Percentiles rank a stretch among this genome's conserved stretches.
phyloP scores from a whole-genome alignment of 2,329 filamentous ascomycete species.

The Colletotrichum musae region DNA sequence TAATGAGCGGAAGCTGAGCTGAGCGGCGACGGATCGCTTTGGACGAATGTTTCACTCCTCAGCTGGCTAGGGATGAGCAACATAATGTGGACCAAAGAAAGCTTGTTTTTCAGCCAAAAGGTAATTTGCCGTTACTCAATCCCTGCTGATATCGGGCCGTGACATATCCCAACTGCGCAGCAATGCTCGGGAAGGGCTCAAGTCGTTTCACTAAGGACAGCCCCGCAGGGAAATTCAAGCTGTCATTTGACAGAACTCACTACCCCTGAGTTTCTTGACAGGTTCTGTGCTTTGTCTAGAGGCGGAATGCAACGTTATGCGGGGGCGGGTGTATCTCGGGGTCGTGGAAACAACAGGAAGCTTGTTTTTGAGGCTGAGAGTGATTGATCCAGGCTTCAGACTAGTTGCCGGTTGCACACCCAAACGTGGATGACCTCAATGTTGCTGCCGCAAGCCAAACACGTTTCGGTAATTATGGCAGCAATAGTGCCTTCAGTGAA shows the following conservation, averaged over 20 bases:
- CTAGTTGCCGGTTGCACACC: constrained; percentile 1
- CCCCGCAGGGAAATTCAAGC: constrained; percentile 6
- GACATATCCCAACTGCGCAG: neutral
- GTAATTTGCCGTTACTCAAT: constrained; percentile 28
- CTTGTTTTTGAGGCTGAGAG: constrained; percentile 2
- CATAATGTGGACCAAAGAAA: constrained; percentile 18
- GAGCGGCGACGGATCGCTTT: neutral
- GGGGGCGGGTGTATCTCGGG: constrained; percentile 17
- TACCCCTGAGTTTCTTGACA: neutral
- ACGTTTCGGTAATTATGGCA: no score
- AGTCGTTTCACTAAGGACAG: constrained; percentile 1
- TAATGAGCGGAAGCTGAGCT: constrained; percentile 7
- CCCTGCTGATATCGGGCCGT: constrained; percentile 1
- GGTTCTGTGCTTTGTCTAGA: constrained; percentile 3
- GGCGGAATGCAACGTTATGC: constrained; percentile 8
- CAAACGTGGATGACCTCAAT: no score
- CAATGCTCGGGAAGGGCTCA: constrained; percentile 1
- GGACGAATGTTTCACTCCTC: constrained; percentile 19
- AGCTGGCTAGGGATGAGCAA: constrained; percentile 14
- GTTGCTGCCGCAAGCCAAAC: neutral
- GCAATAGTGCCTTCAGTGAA: no score
- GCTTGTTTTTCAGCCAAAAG: constrained; percentile 31
- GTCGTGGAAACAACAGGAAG: neutral
- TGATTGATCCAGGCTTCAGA: constrained; percentile 4
- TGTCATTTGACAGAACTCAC: neutral